Percentiles rank a stretch among this genome's conserved stretches.
These are phyloP conservation scores for Kwoniella bestiolae DNA, from an alignment of 768 basidiomycete genomes.

Conservation along the genomic window DNA sequence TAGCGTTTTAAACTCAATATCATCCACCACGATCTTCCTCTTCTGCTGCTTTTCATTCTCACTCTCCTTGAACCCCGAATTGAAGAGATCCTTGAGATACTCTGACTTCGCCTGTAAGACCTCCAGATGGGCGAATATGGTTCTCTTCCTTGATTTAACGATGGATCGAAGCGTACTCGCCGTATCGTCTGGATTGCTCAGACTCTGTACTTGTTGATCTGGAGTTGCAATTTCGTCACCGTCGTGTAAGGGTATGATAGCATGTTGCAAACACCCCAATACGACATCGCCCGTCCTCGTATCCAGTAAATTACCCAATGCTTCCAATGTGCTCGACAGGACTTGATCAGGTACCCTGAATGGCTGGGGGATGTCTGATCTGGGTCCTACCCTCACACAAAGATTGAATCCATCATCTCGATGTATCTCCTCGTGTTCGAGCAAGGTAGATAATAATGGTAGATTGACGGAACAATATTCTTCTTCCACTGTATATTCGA, in stretches of 20 bases:
- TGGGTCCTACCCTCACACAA: slow-evolving; percentile 68
- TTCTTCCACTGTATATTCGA: slow-evolving; percentile 70
- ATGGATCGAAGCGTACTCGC: too few relatives aligned
- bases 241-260: slow-evolving; percentile 45
- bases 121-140: slow-evolving; percentile 78
- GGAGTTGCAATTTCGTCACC: slow-evolving; percentile 27
- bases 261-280: slow-evolving; percentile 72
- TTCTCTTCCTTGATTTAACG: slow-evolving; percentile 69
- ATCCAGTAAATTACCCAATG: slow-evolving; percentile 72
- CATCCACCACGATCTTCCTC: slow-evolving; percentile 73
- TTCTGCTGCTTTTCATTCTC: slow-evolving; percentile 60
- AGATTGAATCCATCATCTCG: slow-evolving; percentile 73
- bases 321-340: slow-evolving; percentile 42
- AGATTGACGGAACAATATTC: slow-evolving; percentile 77
- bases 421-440: slow-evolving; percentile 63
- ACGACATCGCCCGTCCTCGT: slow-evolving; percentile 75
- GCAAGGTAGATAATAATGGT: slow-evolving; percentile 66
- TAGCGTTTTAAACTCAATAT: slow-evolving; percentile 75
- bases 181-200: too few relatives aligned
- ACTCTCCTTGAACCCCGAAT: slow-evolving; percentile 66
- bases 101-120: slow-evolving; percentile 75
- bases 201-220: too few relatives aligned
- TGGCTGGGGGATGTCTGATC: background rate
- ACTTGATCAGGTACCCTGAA: slow-evolving; percentile 9
- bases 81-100: slow-evolving; percentile 76